A percentile compares a stretch with the other conserved stretches of the same genome.
These are phyloP conservation scores for Solanum pennellii DNA, from an alignment of 257 asterid species.

Conservation along the genomic window DNA sequence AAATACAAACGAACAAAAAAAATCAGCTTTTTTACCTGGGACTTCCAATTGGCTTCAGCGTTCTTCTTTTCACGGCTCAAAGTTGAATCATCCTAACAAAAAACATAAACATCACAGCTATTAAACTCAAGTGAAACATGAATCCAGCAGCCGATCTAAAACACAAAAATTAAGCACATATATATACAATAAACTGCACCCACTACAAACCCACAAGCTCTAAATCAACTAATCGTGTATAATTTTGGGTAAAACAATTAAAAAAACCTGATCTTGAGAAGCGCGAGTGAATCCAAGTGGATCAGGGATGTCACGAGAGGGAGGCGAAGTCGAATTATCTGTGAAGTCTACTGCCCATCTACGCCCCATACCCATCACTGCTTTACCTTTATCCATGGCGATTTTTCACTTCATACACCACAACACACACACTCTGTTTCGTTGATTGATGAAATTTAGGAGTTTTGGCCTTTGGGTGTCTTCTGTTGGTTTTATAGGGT, in stretches of 20 bases:
- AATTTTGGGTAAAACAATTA: background rate
- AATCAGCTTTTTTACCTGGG: constrained; percentile 31
- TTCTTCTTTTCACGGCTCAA: constrained; percentile 78
- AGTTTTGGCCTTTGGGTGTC: background rate
- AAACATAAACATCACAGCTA: background rate
- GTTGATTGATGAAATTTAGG: background rate
- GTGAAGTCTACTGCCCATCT: constrained; percentile 87
- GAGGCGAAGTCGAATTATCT: constrained; percentile 63
- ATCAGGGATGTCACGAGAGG: constrained; percentile 75
- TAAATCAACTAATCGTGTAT: background rate
- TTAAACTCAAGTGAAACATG: background rate
- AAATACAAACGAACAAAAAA: background rate
- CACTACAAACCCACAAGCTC: background rate
- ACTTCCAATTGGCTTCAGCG: constrained; percentile 83
- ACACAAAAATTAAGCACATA: background rate
- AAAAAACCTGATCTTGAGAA: constrained; percentile 72
- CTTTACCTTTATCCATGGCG: constrained; percentile 72
- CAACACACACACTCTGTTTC: background rate
- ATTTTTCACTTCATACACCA: background rate
- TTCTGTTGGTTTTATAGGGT: background rate
- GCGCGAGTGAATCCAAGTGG: constrained; percentile 85
- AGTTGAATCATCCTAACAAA: constrained; percentile 67
- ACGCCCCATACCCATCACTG: constrained; percentile 65
- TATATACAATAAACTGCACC: background rate
- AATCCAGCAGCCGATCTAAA: background rate